phyloP scores from a whole-genome alignment of 495 filamentous ascomycete genomes.

The Aspergillus mulundensis region DNA sequence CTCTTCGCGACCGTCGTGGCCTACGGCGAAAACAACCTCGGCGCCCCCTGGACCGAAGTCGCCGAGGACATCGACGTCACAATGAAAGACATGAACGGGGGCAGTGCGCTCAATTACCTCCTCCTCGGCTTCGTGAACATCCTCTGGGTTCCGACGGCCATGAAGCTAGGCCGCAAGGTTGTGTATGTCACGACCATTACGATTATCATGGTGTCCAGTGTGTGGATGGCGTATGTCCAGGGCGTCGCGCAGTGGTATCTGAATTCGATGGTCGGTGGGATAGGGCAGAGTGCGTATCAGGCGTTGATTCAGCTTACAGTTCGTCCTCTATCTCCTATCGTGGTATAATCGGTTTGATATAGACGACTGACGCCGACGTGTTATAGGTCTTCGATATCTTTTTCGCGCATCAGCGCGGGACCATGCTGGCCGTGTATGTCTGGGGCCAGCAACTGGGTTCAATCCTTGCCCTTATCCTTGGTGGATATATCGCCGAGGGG shows the following conservation, averaged over 20 bases:
- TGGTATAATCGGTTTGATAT: too few relatives aligned
- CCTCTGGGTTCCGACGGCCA: constrained; percentile 32
- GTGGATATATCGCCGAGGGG: constrained; percentile 12
- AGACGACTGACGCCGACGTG: too few relatives aligned
- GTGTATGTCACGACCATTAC: constrained; percentile 27
- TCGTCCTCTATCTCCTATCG: neutral
- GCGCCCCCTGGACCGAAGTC: constrained; percentile 30
- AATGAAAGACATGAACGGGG: constrained; percentile 30
- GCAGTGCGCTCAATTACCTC: constrained; percentile 30
- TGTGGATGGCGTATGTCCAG: constrained; percentile 25
- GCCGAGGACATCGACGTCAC: constrained; percentile 26
- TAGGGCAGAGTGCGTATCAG: constrained; percentile 30
- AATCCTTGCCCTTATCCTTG: constrained; percentile 7
- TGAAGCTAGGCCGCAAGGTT: constrained; percentile 32
- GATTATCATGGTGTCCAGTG: constrained; percentile 18
- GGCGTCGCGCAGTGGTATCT: constrained; percentile 27
- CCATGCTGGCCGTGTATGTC: constrained; percentile 9
- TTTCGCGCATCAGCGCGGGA: constrained; percentile 13
- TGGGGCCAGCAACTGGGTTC: constrained; percentile 12
- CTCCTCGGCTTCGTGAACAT: constrained; percentile 34
- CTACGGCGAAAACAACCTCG: constrained; percentile 31
- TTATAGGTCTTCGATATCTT: constrained; percentile 29
- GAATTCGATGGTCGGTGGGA: constrained; percentile 22
- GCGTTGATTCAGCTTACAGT: constrained; percentile 30
- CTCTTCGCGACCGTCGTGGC: constrained; percentile 28